These are phyloP conservation scores for Podosphaera aphanis DNA, from an alignment of 2,329 filamentous ascomycete genomes.

Conservation along the genomic window DNA sequence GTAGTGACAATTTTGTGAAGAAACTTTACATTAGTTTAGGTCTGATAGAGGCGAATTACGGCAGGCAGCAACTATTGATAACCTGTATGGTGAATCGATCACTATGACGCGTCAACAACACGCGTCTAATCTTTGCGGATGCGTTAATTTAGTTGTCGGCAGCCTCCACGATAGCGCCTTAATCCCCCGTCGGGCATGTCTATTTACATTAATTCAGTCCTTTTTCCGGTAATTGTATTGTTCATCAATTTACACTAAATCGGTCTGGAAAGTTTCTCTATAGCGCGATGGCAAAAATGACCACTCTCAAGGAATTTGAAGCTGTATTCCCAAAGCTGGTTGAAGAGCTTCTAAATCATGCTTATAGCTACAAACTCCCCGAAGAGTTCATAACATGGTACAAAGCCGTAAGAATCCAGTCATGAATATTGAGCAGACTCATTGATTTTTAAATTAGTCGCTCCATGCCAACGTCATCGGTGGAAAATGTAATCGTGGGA, in stretches of 20 bases:
- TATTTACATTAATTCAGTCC: no score
- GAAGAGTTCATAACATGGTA: constrained; percentile 67
- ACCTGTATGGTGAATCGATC: no score
- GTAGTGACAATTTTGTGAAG: no score
- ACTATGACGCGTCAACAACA: no score
- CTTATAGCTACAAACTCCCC: constrained; percentile 62
- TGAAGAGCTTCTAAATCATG: constrained; percentile 57
- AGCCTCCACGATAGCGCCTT: no score
- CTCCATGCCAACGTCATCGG: constrained; percentile 72
- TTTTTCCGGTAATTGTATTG: no score
- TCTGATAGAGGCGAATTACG: no score
- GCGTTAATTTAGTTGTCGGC: no score
- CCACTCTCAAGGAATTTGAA: constrained; percentile 72
- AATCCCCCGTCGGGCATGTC: no score
- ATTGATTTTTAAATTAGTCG: constrained; percentile 27
- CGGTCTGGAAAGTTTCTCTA: not conserved
- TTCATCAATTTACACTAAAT: not conserved
- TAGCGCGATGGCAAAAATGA: constrained; percentile 38
- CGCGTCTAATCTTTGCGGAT: no score
- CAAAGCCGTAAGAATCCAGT: constrained; percentile 21
- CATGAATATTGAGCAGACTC: constrained; percentile 1
- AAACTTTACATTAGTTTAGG: no score
- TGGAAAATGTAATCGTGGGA: constrained; percentile 96
- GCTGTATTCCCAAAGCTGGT: constrained; percentile 69
- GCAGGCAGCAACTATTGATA: no score